Conservation (phyloP, 2,329 filamentous ascomycete genomes). For the Atkinsonella texensis region DNA sequence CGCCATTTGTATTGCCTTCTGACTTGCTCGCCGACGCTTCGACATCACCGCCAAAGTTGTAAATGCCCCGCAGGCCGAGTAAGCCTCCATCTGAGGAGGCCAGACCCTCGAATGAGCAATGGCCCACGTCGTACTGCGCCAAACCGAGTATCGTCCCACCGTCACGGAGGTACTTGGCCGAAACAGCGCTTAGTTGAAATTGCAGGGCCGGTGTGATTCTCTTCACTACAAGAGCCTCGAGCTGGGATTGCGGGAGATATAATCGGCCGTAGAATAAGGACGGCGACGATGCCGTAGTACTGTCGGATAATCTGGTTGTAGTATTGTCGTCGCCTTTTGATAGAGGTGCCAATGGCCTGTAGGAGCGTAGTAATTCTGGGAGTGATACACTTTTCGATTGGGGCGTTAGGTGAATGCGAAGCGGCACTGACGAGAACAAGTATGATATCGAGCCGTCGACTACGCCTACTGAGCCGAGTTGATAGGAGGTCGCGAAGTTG, state of each 20-base stretch:
- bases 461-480: slow-evolving; percentile 75
- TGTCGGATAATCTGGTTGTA: slow-evolving; percentile 9
- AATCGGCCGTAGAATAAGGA: slow-evolving; percentile 65
- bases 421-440: slow-evolving; percentile 78
- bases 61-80: slow-evolving; percentile 76
- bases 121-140: slow-evolving; percentile 72
- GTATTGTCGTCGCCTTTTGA: slow-evolving; percentile 14
- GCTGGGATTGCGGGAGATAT: slow-evolving; percentile 70
- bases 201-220: slow-evolving; percentile 68
- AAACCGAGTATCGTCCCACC: slow-evolving; percentile 65
- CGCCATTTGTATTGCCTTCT: slow-evolving; percentile 12
- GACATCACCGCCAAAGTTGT: slow-evolving; percentile 76
- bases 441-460: slow-evolving; percentile 97
- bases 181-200: slow-evolving; percentile 69
- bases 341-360: slow-evolving; percentile 63
- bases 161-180: slow-evolving; percentile 56
- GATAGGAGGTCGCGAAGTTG: slow-evolving; percentile 90
- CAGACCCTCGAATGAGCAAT: slow-evolving; percentile 79
- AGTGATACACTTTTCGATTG: slow-evolving; percentile 67
- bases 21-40: slow-evolving; percentile 23
- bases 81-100: slow-evolving; percentile 88
- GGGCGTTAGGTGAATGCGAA: slow-evolving; percentile 50
- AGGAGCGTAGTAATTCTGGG: slow-evolving; percentile 67
- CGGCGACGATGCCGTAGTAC: slow-evolving; percentile 26
- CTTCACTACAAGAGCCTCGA: slow-evolving; percentile 77